Base-by-base conservation (phyloP, 768 basidiomycete species). In the Sporobolomyces phaffii region DNA sequence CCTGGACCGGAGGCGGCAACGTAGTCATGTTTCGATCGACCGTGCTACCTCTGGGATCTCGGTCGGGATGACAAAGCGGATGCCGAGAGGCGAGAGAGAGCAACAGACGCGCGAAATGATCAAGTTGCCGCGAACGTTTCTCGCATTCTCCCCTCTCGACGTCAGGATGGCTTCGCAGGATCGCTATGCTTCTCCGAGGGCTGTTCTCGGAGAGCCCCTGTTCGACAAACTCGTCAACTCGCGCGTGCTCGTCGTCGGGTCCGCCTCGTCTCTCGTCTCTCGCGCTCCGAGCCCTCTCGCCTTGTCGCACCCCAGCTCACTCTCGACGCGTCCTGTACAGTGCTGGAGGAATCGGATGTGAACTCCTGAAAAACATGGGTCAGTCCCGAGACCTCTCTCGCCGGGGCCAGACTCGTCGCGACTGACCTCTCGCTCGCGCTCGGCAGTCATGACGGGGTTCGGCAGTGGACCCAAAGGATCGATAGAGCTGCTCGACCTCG, bases 331-430 rank as follows among this genome's bases (percentile, higher is more conserved):
- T 24, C 13, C 18, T 20, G 22, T 51, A 8, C 58, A 72, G 70
- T 1, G 71, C 71, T 18, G 72, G 72, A 18, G 94, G 94, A 0
- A 98, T 98, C 75, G 96, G 96, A 11, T 99, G 94, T 74, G 96
- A 99, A 80, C 83, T 99, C 6, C 77, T 99, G 73, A 99, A 99
- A 81, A 97, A 97, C 76, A 82, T 97, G 89, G 89, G 24, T 82
- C 88, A 76, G 94, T 40, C 29, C 1, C n/a, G 17, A 43, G 22
- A 28, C 28, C 24, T 18, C 43, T 47, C 33, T 26, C 11, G n/a
- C 50, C 36, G 9, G 38, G 17, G 10, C 49, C 29, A 8, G 2
- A 31, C 36, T 53, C 43, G n/a, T 50, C 36, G 34, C 10, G 17
- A 14, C 59, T 29, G 2, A 26, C 34, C 41, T 50, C 29, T 10